Conservation (phyloP, 1,139 yeast species). For the Yamadazyma conglobata region DNA sequence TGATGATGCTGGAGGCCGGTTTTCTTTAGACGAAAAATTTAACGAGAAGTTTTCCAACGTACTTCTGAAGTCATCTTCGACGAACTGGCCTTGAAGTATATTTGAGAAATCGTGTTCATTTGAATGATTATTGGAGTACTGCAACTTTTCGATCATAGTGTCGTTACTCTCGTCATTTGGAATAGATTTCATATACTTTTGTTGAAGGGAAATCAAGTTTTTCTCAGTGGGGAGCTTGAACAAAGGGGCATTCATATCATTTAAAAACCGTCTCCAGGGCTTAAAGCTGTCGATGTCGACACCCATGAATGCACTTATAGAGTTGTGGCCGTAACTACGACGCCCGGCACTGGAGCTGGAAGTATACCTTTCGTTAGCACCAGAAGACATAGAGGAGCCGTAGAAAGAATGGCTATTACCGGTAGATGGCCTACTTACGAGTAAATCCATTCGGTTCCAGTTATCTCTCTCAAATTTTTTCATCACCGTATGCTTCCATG, state of each 20-base stretch:
- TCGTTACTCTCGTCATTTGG: not conserved
- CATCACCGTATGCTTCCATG: constrained; percentile 59
- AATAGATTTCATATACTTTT: constrained; percentile 20
- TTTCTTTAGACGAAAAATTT: constrained; percentile 14
- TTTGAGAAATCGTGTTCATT: constrained; percentile 37
- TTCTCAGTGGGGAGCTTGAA: constrained; percentile 41
- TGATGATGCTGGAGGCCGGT: constrained; percentile 4
- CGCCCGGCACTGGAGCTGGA: constrained; percentile 1
- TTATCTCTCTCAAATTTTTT: constrained; percentile 38
- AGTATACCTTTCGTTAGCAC: constrained; percentile 1
- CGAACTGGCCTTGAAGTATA: constrained; percentile 28
- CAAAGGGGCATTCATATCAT: constrained; percentile 38
- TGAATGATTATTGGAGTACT: not conserved
- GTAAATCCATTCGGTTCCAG: constrained; percentile 24
- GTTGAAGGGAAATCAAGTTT: constrained; percentile 27
- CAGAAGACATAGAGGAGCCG: constrained; percentile 14
- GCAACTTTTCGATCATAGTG: constrained; percentile 6
- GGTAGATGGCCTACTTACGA: constrained; percentile 11
- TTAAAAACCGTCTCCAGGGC: constrained; percentile 29
- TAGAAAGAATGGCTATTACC: constrained; percentile 13
- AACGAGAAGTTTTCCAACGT: constrained; percentile 33
- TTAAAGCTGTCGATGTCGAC: constrained; percentile 13
- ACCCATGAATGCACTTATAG: constrained; percentile 15
- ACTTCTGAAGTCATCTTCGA: constrained; percentile 29
- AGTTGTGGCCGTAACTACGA: constrained; percentile 6